Conservation (phyloP, 2,329 filamentous ascomycete genomes). For the Neonectria faginata region DNA sequence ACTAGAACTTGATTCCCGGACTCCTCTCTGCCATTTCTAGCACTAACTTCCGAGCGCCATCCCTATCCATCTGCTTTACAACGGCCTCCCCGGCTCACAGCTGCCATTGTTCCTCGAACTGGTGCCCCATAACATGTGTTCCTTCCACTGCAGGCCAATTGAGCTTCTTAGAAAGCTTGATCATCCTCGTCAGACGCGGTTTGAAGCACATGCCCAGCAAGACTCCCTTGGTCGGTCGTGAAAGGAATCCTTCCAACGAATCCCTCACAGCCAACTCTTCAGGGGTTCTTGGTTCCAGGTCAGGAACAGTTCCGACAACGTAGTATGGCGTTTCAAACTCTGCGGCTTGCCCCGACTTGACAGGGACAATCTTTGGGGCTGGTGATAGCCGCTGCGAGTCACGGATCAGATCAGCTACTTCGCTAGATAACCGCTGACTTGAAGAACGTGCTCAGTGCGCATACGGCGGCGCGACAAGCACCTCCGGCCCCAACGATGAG, state of each 20-base stretch:
- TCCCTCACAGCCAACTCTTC: conserved; percentile 45
- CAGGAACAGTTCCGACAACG: conserved; percentile 54
- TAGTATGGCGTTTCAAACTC: conserved; percentile 47
- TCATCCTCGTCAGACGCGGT: conserved; percentile 51
- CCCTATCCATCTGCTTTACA: conserved; percentile 30
- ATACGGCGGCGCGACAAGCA: conserved; percentile 55
- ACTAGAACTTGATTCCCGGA: conserved; percentile 26
- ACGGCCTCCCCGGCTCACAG: conserved; percentile 33
- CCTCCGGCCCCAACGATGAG: conserved; percentile 57
- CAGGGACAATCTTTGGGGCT: conserved; percentile 45
- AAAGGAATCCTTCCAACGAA: conserved; percentile 47
- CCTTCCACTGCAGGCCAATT: conserved; percentile 47
- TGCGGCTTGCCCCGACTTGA: conserved; percentile 45
- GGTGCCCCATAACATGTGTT: too few relatives aligned
- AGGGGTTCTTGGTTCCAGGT: conserved; percentile 48
- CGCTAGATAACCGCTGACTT: conserved; percentile 31
- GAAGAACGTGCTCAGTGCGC: conserved; percentile 47
- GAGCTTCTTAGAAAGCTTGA: conserved; percentile 48
- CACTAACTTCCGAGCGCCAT: conserved; percentile 24
- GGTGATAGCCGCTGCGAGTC: conserved; percentile 40
- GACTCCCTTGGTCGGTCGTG: conserved; percentile 45
- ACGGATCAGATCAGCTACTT: conserved; percentile 38
- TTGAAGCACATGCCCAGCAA: conserved; percentile 59
- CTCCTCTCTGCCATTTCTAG: conserved; percentile 27
- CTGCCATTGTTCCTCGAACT: too few relatives aligned